Evolutionary conservation across 805 yeast species (phyloP).

Genomic region (Kodamaea nitidulidarum): DNA sequence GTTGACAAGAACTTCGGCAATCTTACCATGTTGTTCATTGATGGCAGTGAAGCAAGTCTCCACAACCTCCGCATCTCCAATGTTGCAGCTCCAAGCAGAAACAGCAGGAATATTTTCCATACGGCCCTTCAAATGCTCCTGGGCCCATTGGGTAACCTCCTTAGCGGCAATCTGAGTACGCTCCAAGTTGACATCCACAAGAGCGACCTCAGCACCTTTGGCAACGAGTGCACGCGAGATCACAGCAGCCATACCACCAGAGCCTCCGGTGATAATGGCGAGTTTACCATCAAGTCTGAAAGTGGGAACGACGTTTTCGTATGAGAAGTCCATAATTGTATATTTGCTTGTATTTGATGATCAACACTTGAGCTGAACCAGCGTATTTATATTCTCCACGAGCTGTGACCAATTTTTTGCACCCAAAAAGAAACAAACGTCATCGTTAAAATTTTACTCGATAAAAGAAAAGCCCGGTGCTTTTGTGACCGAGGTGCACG

Average conservation of each 20-base stretch:
- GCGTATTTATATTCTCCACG: slow-evolving; percentile 1
- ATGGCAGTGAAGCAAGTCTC: slow-evolving; percentile 51
- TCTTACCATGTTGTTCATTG: slow-evolving; percentile 53
- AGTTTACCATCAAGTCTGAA: slow-evolving; percentile 68
- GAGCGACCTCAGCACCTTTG: slow-evolving; percentile 74
- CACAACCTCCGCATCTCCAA: slow-evolving; percentile 60
- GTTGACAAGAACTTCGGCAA: slow-evolving; percentile 65
- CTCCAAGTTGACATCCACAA: slow-evolving; percentile 63
- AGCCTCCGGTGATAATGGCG: slow-evolving; percentile 76
- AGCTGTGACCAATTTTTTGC: not conserved
- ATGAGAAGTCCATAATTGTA: slow-evolving; percentile 25
- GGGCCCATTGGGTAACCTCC: slow-evolving; percentile 47
- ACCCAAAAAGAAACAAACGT: slow-evolving; percentile 4
- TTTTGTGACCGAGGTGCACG: not conserved
- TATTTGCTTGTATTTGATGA: not conserved
- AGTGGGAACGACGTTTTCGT: slow-evolving; percentile 51
- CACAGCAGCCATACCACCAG: slow-evolving; percentile 71
- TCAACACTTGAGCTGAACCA: no score
- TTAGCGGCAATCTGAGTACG: slow-evolving; percentile 54
- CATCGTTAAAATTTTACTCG: slow-evolving; percentile 3
- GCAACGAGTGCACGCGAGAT: slow-evolving; percentile 64
- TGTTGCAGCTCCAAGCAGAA: slow-evolving; percentile 70
- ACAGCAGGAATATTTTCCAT: slow-evolving; percentile 36
- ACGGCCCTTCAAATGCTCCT: slow-evolving; percentile 33
- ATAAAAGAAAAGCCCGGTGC: not conserved